Percentiles rank a stretch among this genome's conserved stretches.
phyloP scores from a whole-genome alignment of 164 flowering plant genomes.

The Piper longum region DNA sequence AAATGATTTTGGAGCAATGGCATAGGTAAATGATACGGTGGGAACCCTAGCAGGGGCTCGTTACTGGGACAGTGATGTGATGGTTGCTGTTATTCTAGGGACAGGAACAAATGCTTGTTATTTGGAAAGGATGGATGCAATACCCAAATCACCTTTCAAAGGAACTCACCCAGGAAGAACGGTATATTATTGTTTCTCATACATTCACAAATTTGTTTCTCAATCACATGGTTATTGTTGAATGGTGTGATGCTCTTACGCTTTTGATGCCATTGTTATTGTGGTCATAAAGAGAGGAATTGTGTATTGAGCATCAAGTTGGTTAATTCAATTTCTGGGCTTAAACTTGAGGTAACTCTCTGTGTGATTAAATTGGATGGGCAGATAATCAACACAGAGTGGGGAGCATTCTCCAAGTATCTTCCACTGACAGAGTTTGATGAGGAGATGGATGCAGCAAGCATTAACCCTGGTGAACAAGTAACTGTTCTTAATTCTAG shows the following conservation, averaged over 20 bases:
- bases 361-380: neutral
- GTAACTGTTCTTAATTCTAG: conserved; percentile 15
- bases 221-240: neutral
- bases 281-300: no score
- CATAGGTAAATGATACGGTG: conserved; percentile 80
- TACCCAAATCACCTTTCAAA: conserved; percentile 40
- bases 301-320: no score
- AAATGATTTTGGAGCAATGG: neutral
- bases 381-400: conserved; percentile 79
- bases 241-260: no score
- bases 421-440: conserved; percentile 72
- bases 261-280: no score
- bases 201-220: neutral
- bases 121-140: conserved; percentile 49
- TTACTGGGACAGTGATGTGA: conserved; percentile 74
- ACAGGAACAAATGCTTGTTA: conserved; percentile 96
- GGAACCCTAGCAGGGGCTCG: conserved; percentile 87
- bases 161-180: conserved; percentile 35
- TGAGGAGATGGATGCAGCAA: conserved; percentile 70
- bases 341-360: neutral
- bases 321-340: neutral
- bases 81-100: conserved; percentile 88
- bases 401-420: conserved; percentile 77
- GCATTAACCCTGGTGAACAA: conserved; percentile 86
- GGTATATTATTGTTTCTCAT: conserved; percentile 15